Evolutionary conservation across 352 stramenopile species (phyloP).

Genomic region (Phytophthora palmivora): DNA sequence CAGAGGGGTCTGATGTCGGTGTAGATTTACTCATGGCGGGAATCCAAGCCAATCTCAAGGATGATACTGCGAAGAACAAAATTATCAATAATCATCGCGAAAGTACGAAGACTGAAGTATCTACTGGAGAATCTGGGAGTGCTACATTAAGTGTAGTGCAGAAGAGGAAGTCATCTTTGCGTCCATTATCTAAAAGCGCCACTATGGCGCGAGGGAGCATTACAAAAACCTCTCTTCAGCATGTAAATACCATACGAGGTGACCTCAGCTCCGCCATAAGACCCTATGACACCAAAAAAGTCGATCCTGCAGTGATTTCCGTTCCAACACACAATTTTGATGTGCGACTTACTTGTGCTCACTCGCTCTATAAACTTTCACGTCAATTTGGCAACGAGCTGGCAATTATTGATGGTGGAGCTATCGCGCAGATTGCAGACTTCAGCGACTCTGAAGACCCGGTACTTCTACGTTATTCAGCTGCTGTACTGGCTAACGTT

Average conservation of each 20-base stretch:
- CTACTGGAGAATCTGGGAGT: not conserved
- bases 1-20: slow-evolving; percentile 46
- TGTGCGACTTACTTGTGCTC: slow-evolving; percentile 65
- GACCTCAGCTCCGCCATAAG: slow-evolving; percentile 37
- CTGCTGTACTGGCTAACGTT: slow-evolving; percentile 69
- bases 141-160: not conserved
- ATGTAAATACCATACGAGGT: slow-evolving; percentile 45
- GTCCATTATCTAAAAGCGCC: slow-evolving; percentile 13
- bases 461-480: slow-evolving; percentile 63
- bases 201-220: slow-evolving; percentile 22
- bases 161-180: not conserved
- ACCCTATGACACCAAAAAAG: slow-evolving; percentile 24
- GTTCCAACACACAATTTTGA: slow-evolving; percentile 52
- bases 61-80: slow-evolving; percentile 23
- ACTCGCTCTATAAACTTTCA: slow-evolving; percentile 84
- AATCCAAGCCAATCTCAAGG: slow-evolving; percentile 42
- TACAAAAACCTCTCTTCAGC: slow-evolving; percentile 29
- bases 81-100: slow-evolving; percentile 11
- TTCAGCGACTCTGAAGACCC: slow-evolving; percentile 73
- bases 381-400: slow-evolving; percentile 62
- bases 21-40: slow-evolving; percentile 41
- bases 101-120: not conserved
- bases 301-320: not conserved
- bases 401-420: slow-evolving; percentile 67
- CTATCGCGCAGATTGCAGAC: slow-evolving; percentile 73